Base-by-base conservation (phyloP, 495 filamentous ascomycete genomes). In the Trichoderma reesei region DNA sequence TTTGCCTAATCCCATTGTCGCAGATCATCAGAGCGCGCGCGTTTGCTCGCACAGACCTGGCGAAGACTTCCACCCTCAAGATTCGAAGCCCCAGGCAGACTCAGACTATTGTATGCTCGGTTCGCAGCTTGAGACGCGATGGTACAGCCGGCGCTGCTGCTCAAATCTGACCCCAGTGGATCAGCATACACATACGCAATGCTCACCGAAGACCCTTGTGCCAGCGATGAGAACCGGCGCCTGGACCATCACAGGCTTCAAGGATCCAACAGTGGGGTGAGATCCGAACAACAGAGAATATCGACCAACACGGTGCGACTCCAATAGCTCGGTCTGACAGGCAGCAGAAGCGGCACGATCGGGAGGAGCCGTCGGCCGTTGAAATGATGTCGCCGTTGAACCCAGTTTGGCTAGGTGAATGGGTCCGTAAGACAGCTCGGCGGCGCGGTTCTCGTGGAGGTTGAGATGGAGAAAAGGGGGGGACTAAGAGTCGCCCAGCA, bases 401-500 rank as follows among this genome's bases (percentile, higher is more conserved):
- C 26, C 1, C 26, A 26, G 26, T 1, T 26, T 1, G 1, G 26
- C 26, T 26, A 26, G 26, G 26, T 26, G 26, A 26, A 1, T 26
- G 26, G 26, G 1, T 1, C 26, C 26, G 26, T 26, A 26, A 26
- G 26, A 26, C 26, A 26, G 26, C 26, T 26, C 1, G 34, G 26
- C 51, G 10, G 16, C 33, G 14, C 51, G 1, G 51, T 20, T 26
- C 51, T 56, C 11, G 51, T 34, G 51, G 51, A 56, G 51, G 51
- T 56, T 56, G 51, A 34, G 51, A 56, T 56, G 51, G 51, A 56
- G 51, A 56, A 56, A 56, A 56, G 34, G 51, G 51, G 51, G 51
- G 34, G 26, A 26, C 46, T 54, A 5, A 7, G 46, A 54, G 46
- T 4, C 4, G n/a, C 46, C 7, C 10, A 33, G 26, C 20, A 34